These are phyloP conservation scores for Amoeboaphelidium occidentale DNA, from an alignment of 371 early-diverging fungal genomes.

Conservation along the genomic window DNA sequence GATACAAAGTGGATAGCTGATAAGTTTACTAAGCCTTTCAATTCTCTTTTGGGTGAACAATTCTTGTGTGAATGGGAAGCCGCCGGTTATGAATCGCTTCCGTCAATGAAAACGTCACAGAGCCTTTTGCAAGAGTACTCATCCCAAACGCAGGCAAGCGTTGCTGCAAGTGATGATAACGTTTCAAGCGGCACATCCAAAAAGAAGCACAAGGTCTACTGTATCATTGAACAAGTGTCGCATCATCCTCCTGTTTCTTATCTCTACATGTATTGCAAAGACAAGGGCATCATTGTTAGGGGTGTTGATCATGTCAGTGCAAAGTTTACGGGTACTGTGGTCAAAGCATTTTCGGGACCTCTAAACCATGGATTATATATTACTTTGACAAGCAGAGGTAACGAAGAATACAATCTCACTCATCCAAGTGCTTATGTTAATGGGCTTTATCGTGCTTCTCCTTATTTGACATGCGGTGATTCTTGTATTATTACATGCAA, in stretches of 20 bases:
- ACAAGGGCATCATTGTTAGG: slow-evolving; percentile 18
- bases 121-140: no score
- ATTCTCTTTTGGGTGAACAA: slow-evolving; percentile 29
- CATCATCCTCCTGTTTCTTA: slow-evolving; percentile 39
- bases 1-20: slow-evolving; percentile 27
- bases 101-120: background rate
- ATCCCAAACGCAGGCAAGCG: no score
- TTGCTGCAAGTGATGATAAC: no score
- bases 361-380: slow-evolving; percentile 28
- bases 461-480: slow-evolving; percentile 16
- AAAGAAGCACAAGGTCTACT: slow-evolving; percentile 14
- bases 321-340: slow-evolving; percentile 26
- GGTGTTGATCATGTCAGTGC: slow-evolving; percentile 30
- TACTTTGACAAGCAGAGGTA: slow-evolving; percentile 15
- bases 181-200: no score
- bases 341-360: slow-evolving; percentile 21
- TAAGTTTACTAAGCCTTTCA: slow-evolving; percentile 26
- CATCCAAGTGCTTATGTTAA: slow-evolving; percentile 19
- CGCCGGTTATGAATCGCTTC: background rate
- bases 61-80: slow-evolving; percentile 29
- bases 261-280: slow-evolving; percentile 18
- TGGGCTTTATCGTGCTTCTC: slow-evolving; percentile 20
- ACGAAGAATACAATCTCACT: slow-evolving; percentile 21
- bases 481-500: slow-evolving; percentile 17
- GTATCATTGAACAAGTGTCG: slow-evolving; percentile 28